A percentile compares a stretch with the other conserved stretches of the same genome.
Conservation (phyloP, 495 filamentous ascomycete genomes). For the Annulohypoxylon maeteangense region DNA sequence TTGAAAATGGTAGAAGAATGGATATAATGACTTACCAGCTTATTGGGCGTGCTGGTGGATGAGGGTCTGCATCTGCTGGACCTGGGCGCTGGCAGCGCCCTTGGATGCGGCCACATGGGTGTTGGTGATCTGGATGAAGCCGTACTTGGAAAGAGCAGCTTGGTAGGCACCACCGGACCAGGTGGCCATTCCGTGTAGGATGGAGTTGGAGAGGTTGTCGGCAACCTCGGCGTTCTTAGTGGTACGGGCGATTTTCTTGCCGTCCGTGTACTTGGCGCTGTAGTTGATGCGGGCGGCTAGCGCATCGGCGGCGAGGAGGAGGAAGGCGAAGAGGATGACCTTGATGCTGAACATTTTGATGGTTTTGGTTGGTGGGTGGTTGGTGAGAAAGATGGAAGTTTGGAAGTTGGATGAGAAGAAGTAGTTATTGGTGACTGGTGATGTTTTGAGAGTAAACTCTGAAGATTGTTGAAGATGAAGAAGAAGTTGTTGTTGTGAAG, state of each 20-base stretch:
- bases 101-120: neutral
- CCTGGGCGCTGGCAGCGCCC: neutral
- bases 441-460: neutral
- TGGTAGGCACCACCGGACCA: neutral
- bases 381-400: neutral
- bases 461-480: neutral
- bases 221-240: neutral
- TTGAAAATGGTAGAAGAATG: neutral
- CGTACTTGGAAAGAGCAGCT: neutral
- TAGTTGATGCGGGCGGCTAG: neutral
- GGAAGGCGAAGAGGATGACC: neutral
- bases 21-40: neutral
- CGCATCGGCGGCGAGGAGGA: neutral
- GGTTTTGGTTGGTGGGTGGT: neutral
- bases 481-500: neutral
- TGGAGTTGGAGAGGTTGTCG: neutral
- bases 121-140: neutral
- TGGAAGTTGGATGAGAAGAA: neutral
- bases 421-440: neutral
- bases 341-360: neutral
- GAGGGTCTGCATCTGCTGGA: neutral
- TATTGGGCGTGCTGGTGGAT: neutral
- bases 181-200: neutral
- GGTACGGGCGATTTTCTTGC: neutral
- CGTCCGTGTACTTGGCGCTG: neutral